Conservation (phyloP, 305 asterid species). For the Solanum aculeatissimum region DNA sequence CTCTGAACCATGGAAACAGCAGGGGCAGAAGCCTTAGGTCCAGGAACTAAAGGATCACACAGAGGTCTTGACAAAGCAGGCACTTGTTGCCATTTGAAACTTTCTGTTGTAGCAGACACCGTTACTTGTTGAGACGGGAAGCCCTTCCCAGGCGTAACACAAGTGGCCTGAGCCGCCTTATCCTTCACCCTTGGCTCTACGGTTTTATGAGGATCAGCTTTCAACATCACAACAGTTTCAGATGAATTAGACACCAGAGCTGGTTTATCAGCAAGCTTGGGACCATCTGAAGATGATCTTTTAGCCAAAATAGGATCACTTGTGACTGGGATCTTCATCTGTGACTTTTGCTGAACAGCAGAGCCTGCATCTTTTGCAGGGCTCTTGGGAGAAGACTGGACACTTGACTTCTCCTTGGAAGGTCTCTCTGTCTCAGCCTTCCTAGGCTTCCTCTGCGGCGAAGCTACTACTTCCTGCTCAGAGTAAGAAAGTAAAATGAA, state of each 20-base stretch:
- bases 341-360: slow-evolving; percentile 19
- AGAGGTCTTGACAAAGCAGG: slow-evolving; percentile 66
- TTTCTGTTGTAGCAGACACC: slow-evolving; percentile 5
- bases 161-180: slow-evolving; percentile 19
- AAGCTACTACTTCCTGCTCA: slow-evolving; percentile 41
- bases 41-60: slow-evolving; percentile 65
- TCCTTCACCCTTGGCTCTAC: slow-evolving; percentile 24
- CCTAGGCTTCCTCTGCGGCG: slow-evolving; percentile 15
- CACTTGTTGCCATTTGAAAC: not conserved
- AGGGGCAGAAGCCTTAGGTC: slow-evolving; percentile 47
- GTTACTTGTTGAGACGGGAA: slow-evolving; percentile 16
- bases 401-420: slow-evolving; percentile 16
- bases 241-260: slow-evolving; percentile 9
- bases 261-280: slow-evolving; percentile 33
- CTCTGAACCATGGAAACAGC: slow-evolving; percentile 48
- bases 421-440: slow-evolving; percentile 17
- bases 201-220: slow-evolving; percentile 25
- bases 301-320: slow-evolving; percentile 16
- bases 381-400: slow-evolving; percentile 33
- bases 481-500: slow-evolving; percentile 6
- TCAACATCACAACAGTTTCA: slow-evolving; percentile 23
- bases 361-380: slow-evolving; percentile 31
- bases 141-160: slow-evolving; percentile 21
- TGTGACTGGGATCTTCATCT: slow-evolving; percentile 19
- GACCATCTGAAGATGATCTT: slow-evolving; percentile 35